These are phyloP conservation scores for Apiotrichum siamense DNA, from an alignment of 1,284 basidiomycete species.

Conservation along the genomic window DNA sequence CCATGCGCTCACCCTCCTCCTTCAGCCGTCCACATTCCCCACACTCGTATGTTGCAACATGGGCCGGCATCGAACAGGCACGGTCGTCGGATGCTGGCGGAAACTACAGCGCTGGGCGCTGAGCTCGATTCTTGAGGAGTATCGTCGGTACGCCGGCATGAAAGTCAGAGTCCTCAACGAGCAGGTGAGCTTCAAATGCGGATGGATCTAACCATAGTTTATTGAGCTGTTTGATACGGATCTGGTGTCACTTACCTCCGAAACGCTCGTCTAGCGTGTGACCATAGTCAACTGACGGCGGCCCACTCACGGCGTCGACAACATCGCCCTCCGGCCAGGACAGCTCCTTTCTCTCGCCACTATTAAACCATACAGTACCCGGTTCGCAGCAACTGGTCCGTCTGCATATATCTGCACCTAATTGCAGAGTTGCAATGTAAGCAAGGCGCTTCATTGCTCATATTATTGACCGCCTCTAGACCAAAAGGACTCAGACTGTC, in stretches of 20 bases:
- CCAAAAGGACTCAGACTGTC: too few relatives aligned
- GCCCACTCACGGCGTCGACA: too few relatives aligned
- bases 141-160: slow-evolving; percentile 51
- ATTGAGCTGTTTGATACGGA: slow-evolving; percentile 55
- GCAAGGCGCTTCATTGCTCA: too few relatives aligned
- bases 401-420: too few relatives aligned
- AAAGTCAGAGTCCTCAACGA: slow-evolving; percentile 53
- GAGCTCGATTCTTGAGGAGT: slow-evolving; percentile 52
- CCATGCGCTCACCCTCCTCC: slow-evolving; percentile 51
- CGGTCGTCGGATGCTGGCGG: slow-evolving; percentile 51
- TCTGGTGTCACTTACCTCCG: slow-evolving; percentile 44
- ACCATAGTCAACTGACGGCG: too few relatives aligned
- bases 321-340: too few relatives aligned
- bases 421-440: too few relatives aligned
- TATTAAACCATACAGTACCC: too few relatives aligned
- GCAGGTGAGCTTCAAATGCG: slow-evolving; percentile 39
- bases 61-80: slow-evolving; percentile 52
- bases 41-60: slow-evolving; percentile 53
- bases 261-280: background rate
- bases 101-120: slow-evolving; percentile 51
- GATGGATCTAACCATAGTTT: slow-evolving; percentile 40
- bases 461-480: too few relatives aligned
- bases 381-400: too few relatives aligned
- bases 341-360: too few relatives aligned
- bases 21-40: slow-evolving; percentile 50